Evolutionary conservation across 2,329 filamentous ascomycete species (phyloP).

Genomic region (Metarhizium robertsii): DNA sequence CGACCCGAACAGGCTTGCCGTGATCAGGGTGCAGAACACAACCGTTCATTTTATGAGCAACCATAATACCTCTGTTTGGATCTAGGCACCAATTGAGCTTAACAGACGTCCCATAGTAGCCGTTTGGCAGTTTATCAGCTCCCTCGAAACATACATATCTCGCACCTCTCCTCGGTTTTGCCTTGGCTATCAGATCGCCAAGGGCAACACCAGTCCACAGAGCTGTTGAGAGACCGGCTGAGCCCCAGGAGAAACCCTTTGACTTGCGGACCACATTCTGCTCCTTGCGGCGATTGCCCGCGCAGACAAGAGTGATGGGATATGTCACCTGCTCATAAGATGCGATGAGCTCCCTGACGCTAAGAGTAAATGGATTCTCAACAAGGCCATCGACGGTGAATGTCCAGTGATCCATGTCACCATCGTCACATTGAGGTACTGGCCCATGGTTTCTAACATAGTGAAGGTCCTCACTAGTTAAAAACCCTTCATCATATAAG

Average conservation of each 20-base stretch:
- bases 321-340: conserved; percentile 76
- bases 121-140: conserved; percentile 79
- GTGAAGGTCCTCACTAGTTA: conserved; percentile 80
- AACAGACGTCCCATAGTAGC: conserved; percentile 78
- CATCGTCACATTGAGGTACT: conserved; percentile 66
- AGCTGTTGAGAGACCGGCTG: conserved; percentile 78
- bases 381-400: conserved; percentile 80
- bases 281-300: conserved; percentile 85
- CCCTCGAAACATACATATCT: conserved; percentile 87
- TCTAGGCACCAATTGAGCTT: conserved; percentile 87
- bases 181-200: conserved; percentile 58
- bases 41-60: conserved; percentile 88
- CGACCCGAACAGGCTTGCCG: conserved; percentile 70
- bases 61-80: conserved; percentile 71
- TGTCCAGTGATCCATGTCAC: conserved; percentile 68
- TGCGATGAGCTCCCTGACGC: conserved; percentile 59
- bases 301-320: conserved; percentile 83
- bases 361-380: conserved; percentile 63
- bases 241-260: conserved; percentile 90
- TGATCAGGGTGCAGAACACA: conserved; percentile 73
- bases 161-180: conserved; percentile 59
- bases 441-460: conserved; percentile 87
- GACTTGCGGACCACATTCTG: conserved; percentile 86
- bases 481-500: conserved; percentile 70
- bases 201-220: conserved; percentile 79